Evolutionary conservation across 192 early-diverging fungal genomes (phyloP).

Genomic region (Gonapodya prolifera): DNA sequence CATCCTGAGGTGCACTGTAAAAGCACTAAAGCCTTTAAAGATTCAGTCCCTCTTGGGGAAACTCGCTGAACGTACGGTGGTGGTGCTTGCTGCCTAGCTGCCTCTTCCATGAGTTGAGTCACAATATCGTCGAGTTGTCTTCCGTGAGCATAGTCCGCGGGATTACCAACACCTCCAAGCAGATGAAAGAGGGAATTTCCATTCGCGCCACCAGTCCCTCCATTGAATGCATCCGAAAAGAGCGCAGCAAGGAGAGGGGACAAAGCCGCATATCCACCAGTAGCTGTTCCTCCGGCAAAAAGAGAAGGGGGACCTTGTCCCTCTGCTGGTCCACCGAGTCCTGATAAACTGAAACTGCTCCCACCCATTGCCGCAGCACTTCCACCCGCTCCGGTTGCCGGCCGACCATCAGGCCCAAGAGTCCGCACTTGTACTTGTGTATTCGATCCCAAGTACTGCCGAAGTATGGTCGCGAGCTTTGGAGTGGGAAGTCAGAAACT

Average conservation of each 20-base stretch:
- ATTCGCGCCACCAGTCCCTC: background rate
- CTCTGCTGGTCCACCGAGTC: no score
- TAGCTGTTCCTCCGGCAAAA: background rate
- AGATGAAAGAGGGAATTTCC: background rate
- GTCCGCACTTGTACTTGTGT: background rate
- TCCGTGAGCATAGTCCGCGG: constrained; percentile 4
- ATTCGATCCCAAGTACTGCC: background rate
- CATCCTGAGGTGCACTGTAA: constrained; percentile 46
- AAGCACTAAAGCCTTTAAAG: background rate
- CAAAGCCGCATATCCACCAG: background rate
- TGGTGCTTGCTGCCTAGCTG: background rate
- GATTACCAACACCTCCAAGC: background rate
- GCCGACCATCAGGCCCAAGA: background rate
- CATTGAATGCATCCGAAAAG: background rate
- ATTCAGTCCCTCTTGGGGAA: background rate
- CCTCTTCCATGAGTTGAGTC: constrained; percentile 2
- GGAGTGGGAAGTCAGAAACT: no score
- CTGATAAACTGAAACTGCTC: no score
- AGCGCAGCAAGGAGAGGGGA: background rate
- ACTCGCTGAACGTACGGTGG: background rate
- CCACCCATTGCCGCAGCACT: background rate
- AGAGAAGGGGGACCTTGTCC: no score
- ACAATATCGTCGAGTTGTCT: background rate
- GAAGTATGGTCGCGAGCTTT: background rate
- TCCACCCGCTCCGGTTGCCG: background rate